Evolutionary conservation across 2,329 filamentous ascomycete genomes (phyloP).

Genomic region (Grosmannia huntii): DNA sequence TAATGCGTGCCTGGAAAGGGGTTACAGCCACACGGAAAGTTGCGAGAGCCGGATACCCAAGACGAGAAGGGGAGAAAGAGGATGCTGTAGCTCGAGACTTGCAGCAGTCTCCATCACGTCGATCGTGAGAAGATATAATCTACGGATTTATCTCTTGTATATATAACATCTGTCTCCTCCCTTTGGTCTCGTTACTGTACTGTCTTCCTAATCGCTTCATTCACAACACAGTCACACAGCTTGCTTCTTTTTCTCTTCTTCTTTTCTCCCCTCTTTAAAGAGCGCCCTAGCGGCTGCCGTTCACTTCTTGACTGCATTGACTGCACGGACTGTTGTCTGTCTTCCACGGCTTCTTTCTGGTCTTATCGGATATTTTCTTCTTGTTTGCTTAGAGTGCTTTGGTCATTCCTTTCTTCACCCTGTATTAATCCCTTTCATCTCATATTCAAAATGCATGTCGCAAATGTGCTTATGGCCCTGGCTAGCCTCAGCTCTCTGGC

Average conservation of each 20-base stretch:
- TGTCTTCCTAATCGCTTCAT: constrained; percentile 2
- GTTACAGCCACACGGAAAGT: background rate
- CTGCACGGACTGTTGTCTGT: background rate
- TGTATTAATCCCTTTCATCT: background rate
- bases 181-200: constrained; percentile 6
- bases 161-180: constrained; percentile 2
- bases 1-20: background rate
- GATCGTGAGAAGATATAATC: background rate
- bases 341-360: constrained; percentile 9
- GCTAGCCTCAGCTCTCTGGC: constrained; percentile 17
- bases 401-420: background rate
- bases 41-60: background rate
- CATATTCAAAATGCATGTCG: constrained; percentile 15
- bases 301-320: background rate
- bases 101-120: background rate
- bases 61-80: background rate
- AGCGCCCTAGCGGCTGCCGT: constrained; percentile 15
- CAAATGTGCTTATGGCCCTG: constrained; percentile 16
- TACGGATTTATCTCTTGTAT: background rate
- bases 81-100: background rate
- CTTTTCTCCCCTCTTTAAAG: background rate
- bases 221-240: background rate
- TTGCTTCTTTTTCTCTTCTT: background rate
- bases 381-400: background rate
- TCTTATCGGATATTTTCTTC: background rate